Evolutionary conservation across 2,329 filamentous ascomycete genomes (phyloP).

Genomic region (Trichophyton equinum): DNA sequence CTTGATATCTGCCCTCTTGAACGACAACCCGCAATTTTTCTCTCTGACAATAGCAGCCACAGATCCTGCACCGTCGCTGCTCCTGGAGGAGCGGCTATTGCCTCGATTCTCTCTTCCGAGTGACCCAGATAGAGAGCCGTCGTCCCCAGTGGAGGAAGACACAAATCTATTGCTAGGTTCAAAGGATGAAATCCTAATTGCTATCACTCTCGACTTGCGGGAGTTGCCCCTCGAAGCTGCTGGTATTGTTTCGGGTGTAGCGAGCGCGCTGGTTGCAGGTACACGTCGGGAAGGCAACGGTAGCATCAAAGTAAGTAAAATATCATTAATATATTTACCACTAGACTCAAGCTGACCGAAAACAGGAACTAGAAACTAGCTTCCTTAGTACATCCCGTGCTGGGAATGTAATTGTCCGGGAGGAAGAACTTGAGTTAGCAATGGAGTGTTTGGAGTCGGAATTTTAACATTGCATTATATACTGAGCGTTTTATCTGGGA

Average conservation of each 20-base stretch:
- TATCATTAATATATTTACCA: not conserved
- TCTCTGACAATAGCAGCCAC: slow-evolving; percentile 35
- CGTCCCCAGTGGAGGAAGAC: slow-evolving; percentile 21
- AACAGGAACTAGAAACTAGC: slow-evolving; percentile 57
- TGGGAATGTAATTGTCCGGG: slow-evolving; percentile 74
- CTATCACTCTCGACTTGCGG: slow-evolving; percentile 77
- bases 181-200: slow-evolving; percentile 56
- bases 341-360: not conserved
- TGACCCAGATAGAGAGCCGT: slow-evolving; percentile 50
- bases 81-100: slow-evolving; percentile 40
- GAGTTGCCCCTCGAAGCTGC: slow-evolving; percentile 75
- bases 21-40: slow-evolving; percentile 36
- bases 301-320: not conserved
- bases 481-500: not conserved
- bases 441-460: slow-evolving; percentile 51
- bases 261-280: slow-evolving; percentile 65
- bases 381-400: slow-evolving; percentile 82
- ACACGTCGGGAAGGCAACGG: slow-evolving; percentile 39
- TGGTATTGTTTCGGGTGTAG: slow-evolving; percentile 89
- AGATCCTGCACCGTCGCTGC: slow-evolving; percentile 35
- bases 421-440: slow-evolving; percentile 60
- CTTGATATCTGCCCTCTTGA: slow-evolving; percentile 26
- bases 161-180: slow-evolving; percentile 63
- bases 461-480: not conserved
- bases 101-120: slow-evolving; percentile 57